Evolutionary conservation across 2,329 filamentous ascomycete species (phyloP), one percentile per base, ranked within the genome.

Genomic region (Tolypocladium pustulatum): DNA sequence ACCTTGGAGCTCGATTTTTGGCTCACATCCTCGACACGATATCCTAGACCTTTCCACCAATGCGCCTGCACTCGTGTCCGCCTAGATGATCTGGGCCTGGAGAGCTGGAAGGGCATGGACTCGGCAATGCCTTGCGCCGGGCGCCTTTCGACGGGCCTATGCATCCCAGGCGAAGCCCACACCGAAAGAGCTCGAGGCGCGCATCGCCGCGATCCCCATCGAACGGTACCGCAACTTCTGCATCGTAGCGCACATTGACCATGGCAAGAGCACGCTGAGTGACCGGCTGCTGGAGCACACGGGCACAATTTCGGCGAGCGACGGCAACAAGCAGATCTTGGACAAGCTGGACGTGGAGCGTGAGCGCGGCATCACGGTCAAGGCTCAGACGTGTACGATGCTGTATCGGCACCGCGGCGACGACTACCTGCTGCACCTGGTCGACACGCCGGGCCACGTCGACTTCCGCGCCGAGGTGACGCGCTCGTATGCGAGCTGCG

Each of bases 321-420:
- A 78, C 60, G 81, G 82, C 55, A 96, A 97, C 72, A 96, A 96
- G 76, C 94, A 99, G 78, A 90, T 97, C 62, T 79, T 99, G 75
- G 94, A 99, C 75, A 97, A 96, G 72, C 83, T 99, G 40, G 94
- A 99, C 71, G 94, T 99, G 58, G 94, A 99, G 76, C 82, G 94
- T 56, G 91, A 97, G 74, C 85, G 94, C 43, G 94, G 94, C 61
- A 99, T 99, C 71, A 99, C 94, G 0, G 94, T 99, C 72, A 99
- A 99, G 78, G 94, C 94, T 58, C 94, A 99, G 78, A 97, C 94
- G 59, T 97, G 94, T 75, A 94, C 88, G 58, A 99, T 99, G 94
- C 83, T 99, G 57, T 96, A 97, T 78, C 91, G 88, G 34, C 80
- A 96, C 75, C 78, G 88, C 22, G 92, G 89, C 20, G 78, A 88